Conservation (phyloP, 129 eudicot species). For the Flaveria bidentis region DNA sequence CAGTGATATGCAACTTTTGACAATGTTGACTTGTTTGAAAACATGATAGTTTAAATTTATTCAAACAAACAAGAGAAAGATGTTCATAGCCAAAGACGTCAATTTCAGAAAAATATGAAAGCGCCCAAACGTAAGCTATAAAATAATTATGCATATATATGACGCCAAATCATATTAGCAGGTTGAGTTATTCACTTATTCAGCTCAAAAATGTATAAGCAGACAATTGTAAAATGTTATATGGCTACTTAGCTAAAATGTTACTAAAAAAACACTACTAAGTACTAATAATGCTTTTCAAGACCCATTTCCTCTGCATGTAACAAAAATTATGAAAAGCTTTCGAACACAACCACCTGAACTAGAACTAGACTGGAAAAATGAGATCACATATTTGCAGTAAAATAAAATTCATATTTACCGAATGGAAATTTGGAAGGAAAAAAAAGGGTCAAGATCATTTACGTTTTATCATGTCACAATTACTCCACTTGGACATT, state of each 20-base stretch:
- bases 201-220: not conserved
- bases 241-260: not conserved
- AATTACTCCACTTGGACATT: not conserved
- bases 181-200: too few species aligned
- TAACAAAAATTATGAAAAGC: too few species aligned
- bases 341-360: too few species aligned
- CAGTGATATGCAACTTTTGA: slow-evolving; percentile 4
- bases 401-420: too few species aligned
- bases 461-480: not conserved
- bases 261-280: not conserved
- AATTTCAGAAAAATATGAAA: not conserved
- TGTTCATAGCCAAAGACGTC: not conserved
- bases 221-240: not conserved
- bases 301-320: not conserved
- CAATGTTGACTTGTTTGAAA: not conserved
- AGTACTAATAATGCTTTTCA: not conserved
- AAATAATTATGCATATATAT: not conserved
- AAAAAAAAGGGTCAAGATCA: not conserved
- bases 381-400: too few species aligned
- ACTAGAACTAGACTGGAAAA: too few species aligned
- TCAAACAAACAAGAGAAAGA: not conserved
- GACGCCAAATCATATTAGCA: not conserved
- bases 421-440: too few species aligned
- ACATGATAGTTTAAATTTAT: not conserved
- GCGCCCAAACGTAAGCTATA: not conserved